Percentiles rank a stretch among this genome's conserved stretches.
These are phyloP conservation scores for Pseudocercospora macadamiae DNA, from an alignment of 2,329 filamentous ascomycete species.

Conservation along the genomic window DNA sequence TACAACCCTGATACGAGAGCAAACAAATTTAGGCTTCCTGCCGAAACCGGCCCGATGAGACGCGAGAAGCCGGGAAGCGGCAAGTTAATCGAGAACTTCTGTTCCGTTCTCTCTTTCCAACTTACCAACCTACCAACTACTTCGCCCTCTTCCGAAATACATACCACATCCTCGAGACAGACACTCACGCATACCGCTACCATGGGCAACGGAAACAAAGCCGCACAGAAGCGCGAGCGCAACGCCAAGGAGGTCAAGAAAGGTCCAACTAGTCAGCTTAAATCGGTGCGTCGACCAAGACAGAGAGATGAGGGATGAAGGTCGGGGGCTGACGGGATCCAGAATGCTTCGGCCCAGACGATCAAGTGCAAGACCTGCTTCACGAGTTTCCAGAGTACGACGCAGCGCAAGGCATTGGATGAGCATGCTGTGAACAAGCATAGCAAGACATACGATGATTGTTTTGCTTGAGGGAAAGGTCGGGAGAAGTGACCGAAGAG, in stretches of 20 bases:
- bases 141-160: no score
- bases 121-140: no score
- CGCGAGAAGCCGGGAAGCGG: no score
- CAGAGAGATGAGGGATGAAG: no score
- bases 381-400: slow-evolving; percentile 77
- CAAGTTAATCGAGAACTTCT: no score
- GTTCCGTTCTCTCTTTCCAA: no score
- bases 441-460: slow-evolving; percentile 70
- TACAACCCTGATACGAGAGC: no score
- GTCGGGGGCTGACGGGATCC: no score
- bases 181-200: no score
- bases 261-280: slow-evolving; percentile 4
- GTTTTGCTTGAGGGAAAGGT: slow-evolving; percentile 56
- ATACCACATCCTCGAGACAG: no score
- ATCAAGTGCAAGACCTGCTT: slow-evolving; percentile 79
- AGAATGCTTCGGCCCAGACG: slow-evolving; percentile 74
- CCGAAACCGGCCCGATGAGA: no score
- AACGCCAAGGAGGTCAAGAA: slow-evolving; percentile 1
- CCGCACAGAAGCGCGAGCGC: slow-evolving; percentile 14
- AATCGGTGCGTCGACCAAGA: slow-evolving; percentile 12
- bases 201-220: slow-evolving; percentile 4
- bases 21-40: no score
- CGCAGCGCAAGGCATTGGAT: slow-evolving; percentile 69
- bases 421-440: slow-evolving; percentile 78
- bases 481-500: background rate